Evolutionary conservation across 202 grass and related monocot species (phyloP), one percentile per base, ranked within the genome.

Genomic region (Saccharum hybrid): DNA sequence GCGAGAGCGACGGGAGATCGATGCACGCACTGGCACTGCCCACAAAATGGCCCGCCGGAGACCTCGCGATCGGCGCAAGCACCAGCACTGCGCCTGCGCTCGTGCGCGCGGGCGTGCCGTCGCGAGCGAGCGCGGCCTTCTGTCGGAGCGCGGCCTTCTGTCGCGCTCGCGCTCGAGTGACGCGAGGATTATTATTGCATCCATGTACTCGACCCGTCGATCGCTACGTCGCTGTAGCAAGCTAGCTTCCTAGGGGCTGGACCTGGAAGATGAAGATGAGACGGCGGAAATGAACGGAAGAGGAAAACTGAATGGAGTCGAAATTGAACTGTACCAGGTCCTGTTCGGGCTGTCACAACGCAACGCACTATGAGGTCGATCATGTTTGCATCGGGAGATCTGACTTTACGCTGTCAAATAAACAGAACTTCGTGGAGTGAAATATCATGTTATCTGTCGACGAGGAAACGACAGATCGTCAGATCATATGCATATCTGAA

Each of bases 41-140:
- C 39, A 19, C 1, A 2, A 22, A 80, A 86, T 78, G 74, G 72
- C 10, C 63, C 39, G 71, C 42, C 33, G 45, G 61, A 73, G 68
- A 49, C 86, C 61, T 88, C 75, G 76, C 62, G 7, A 79, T 85
- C 83, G 48, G 12, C 1, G n/a, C n/a, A 10, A 0, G 77, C 19
- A 13, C 57, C 57, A 4, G 18, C 64, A 8, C 15, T 2, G 63
- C 7, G 39, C 39, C 7, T 7, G 36, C 6, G 18, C 36, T 67
- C 34, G 14, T 38, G 76, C 60, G 45, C n/a, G 4, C 8, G 8
- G 34, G n/a, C 15, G 65, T 39, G 52, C 34, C 48, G 78, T 54
- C 46, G 48, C 78, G 66, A 26, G 36, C 54, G 36, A 1, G 8
- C 10, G 10, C 26, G 23, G 28, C 30, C 26, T 36, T 31, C 41